Percentiles rank a stretch among this genome's conserved stretches.
Conservation (phyloP, 2,329 filamentous ascomycete genomes). For the Nigrospora oryzae region DNA sequence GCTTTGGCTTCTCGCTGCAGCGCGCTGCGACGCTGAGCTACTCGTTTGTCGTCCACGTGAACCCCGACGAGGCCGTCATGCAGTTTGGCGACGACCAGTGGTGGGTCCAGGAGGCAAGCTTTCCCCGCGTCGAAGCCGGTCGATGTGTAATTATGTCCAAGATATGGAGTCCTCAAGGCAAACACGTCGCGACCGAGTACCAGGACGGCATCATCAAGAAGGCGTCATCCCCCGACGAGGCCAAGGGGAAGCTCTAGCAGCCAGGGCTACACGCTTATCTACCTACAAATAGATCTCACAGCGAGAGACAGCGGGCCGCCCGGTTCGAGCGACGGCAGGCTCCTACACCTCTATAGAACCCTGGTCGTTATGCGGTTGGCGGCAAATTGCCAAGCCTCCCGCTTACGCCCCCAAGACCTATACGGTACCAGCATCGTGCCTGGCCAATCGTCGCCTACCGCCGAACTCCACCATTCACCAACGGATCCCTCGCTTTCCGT, state of each 20-base stretch:
- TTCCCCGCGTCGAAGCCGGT: conserved; percentile 37
- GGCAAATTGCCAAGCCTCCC: too few species aligned
- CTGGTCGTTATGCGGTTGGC: too few species aligned
- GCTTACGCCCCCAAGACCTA: too few species aligned
- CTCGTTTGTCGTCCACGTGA: conserved; percentile 43
- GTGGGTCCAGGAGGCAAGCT: conserved; percentile 46
- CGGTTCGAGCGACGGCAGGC: too few species aligned
- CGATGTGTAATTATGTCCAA: conserved; percentile 38
- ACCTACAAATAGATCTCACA: too few species aligned
- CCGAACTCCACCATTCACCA: too few species aligned
- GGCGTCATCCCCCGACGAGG: conserved; percentile 10
- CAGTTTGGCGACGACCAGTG: conserved; percentile 27
- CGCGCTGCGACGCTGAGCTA: conserved; percentile 39
- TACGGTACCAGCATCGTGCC: too few species aligned
- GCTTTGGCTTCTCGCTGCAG: conserved; percentile 32
- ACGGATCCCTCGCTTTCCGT: too few species aligned
- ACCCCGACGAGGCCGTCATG: conserved; percentile 39
- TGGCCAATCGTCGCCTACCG: too few species aligned
- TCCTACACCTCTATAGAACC: too few species aligned
- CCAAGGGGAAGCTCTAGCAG: conserved; percentile 13
- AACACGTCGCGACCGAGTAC: conserved; percentile 45
- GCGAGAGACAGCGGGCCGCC: too few species aligned
- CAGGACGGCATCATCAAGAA: conserved; percentile 40
- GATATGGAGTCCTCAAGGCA: conserved; percentile 44
- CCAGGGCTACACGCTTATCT: neutral